Evolutionary conservation across 208 protist species (phyloP), one percentile per base, ranked within the genome.

Genomic region (Acanthamoeba sp.): DNA sequence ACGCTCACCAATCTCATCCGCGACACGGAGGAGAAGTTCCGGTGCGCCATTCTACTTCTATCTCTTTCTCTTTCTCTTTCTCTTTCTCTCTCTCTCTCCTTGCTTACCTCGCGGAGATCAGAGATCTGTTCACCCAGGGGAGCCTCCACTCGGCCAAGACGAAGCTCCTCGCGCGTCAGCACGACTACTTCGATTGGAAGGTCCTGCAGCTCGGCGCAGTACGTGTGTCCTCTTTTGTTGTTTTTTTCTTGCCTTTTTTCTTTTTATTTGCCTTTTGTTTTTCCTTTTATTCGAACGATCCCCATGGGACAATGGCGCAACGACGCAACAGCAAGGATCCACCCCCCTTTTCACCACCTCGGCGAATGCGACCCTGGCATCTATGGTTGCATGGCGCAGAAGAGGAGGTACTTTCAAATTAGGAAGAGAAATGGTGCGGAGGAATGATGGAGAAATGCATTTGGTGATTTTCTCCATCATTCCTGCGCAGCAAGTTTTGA

Each of bases 111-210:
- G n/a, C n/a, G n/a, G 29, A 10, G 3, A 6, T 0, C 55, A 89
- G 82, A 20, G 82, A 89, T 2, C 16, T 66, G 20, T 89, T 89
- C 34, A 22, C 55, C 38, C 6, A 89, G 2, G 82, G 82, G 27
- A 89, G 55, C 82, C 1, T 64, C 4, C 32, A 36, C 42, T 10
- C 6, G 5, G 82, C 82, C n/a, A 89, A 89, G 38, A n/a, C 82
- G 12, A 52, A 62, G 29, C 55, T 89, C n/a, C 32, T 89, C 45
- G 82, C 82, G 29, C 45, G 82, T 3, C 82, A 89, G 34, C 82
- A 89, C 55, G 82, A 89, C 82, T 66, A 66, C 55, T 89, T 89
- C 24, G 82, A 89, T 45, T 89, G 82, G 82, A 89, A 89, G 32
- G 82, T 89, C 45, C 82, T 89, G 18, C 55, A 38, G 29, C 82